Evolutionary conservation across 116 monocot species (phyloP), one percentile per base, ranked within the genome.

Genomic region (Cymodocea nodosa): DNA sequence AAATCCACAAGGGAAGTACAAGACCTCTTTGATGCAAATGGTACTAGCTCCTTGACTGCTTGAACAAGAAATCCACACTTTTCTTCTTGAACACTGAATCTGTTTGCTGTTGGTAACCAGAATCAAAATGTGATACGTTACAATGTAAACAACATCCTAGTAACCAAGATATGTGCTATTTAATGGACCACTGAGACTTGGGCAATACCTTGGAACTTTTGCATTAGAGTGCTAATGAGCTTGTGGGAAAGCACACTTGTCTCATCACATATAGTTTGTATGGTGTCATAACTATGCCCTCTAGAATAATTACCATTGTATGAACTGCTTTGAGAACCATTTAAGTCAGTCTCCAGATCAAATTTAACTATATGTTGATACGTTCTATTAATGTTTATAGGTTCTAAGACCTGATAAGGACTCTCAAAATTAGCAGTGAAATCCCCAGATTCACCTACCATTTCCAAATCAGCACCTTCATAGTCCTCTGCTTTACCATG

Each of bases 181-280:
- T 20, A 51, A 7, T 65, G 6, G 19, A 9, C 34, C 53, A 52
- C 57, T 4, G 54, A 14, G 22, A 40, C 49, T 19, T 35, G 62
- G 24, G 19, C 51, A 48, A 23, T 80, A 92, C 92, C 84, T 85
- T 71, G 37, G 56, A 77, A 75, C 30, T 73, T 77, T 53, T 89
- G 74, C 58, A 94, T 62, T 49, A 86, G 55, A 56, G 20, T 51
- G 15, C 77, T 78, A 52, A 89, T 77, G 37, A 89, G 51, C 58
- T 69, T 67, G 65, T 84, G 65, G 13, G 82, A 71, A 69, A 86
- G 54, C 66, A 89, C 63, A 63, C 89, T 79, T 62, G 84, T 80
- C 58, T 84, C 84, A 73, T 89, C 89, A 75, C 78, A 86, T 23
- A 86, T 66, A 67, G 80, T 81, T 61, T 82, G 63, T 20, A 82